Evolutionary conservation across 2,329 filamentous ascomycete genomes (phyloP).

Genomic region (Tolypocladium endophyticum): DNA sequence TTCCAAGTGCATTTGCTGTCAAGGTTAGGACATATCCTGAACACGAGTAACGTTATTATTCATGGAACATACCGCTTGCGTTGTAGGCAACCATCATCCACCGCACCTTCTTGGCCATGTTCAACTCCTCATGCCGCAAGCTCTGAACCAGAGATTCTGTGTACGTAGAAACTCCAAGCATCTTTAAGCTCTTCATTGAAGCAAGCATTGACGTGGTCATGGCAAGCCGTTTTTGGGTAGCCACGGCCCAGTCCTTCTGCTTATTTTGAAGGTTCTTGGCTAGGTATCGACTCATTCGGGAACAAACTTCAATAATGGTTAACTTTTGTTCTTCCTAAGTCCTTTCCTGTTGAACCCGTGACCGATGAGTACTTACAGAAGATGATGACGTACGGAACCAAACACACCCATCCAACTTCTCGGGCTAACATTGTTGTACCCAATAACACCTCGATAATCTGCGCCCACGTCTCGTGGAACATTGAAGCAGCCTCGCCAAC

Average conservation of each 20-base stretch:
- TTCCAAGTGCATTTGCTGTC: constrained; percentile 28
- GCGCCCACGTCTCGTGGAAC: constrained; percentile 31
- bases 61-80: constrained; percentile 22
- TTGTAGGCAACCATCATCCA: constrained; percentile 31
- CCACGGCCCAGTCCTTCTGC: constrained; percentile 28
- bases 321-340: background rate
- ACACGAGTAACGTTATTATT: background rate
- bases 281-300: constrained; percentile 28
- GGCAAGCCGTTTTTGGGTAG: constrained; percentile 28
- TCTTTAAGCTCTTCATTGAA: constrained; percentile 29
- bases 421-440: constrained; percentile 25
- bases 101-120: constrained; percentile 18
- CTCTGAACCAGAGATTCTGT: constrained; percentile 7
- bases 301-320: constrained; percentile 22
- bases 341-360: background rate
- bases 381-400: constrained; percentile 28
- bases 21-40: background rate
- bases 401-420: constrained; percentile 31
- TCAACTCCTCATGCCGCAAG: constrained; percentile 19
- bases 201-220: constrained; percentile 21
- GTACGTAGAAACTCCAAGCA: constrained; percentile 15
- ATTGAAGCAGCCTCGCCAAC: constrained; percentile 21
- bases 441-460: constrained; percentile 28
- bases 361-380: constrained; percentile 20
- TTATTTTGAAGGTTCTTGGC: constrained; percentile 21